A percentile compares a stretch with the other conserved stretches of the same genome.
Conservation (phyloP, 805 yeast genomes). For the Hanseniaspora guilliermondii region DNA sequence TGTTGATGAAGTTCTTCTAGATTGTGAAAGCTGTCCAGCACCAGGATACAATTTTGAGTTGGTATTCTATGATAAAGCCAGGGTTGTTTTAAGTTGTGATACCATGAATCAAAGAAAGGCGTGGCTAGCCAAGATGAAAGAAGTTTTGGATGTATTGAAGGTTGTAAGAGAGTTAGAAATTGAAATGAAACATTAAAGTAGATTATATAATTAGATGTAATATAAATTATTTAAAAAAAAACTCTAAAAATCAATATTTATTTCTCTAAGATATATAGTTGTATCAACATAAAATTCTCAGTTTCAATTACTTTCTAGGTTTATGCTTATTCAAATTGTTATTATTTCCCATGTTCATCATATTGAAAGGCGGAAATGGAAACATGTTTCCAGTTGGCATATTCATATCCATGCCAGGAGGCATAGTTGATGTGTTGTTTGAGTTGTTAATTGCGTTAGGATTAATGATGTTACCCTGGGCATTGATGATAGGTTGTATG, state of each 20-base stretch:
- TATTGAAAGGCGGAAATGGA: conserved; percentile 10
- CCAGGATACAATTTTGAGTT: conserved; percentile 11
- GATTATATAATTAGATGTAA: not conserved
- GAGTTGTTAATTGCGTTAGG: conserved; percentile 8
- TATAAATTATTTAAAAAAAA: not conserved
- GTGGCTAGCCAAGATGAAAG: conserved; percentile 7
- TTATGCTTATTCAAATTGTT: not conserved
- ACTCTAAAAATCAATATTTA: not conserved
- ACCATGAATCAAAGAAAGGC: conserved; percentile 1
- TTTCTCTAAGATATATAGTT: not conserved
- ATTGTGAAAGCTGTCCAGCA: conserved; percentile 6
- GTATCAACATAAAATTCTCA: not conserved
- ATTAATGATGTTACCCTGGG: conserved; percentile 7
- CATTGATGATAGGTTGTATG: conserved; percentile 5
- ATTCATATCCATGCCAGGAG: not conserved
- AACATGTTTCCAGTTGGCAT: conserved; percentile 2
- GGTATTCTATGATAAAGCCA: not conserved
- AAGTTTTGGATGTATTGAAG: not conserved
- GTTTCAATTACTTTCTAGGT: not conserved
- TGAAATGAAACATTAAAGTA: not conserved
- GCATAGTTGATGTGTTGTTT: not conserved
- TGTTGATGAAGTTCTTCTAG: not conserved
- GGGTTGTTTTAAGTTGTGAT: conserved; percentile 8
- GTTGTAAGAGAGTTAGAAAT: not conserved
- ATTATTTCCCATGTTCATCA: conserved; percentile 10